Base-by-base conservation (phyloP, 148 eudicot genomes). In the Drosera capensis region DNA sequence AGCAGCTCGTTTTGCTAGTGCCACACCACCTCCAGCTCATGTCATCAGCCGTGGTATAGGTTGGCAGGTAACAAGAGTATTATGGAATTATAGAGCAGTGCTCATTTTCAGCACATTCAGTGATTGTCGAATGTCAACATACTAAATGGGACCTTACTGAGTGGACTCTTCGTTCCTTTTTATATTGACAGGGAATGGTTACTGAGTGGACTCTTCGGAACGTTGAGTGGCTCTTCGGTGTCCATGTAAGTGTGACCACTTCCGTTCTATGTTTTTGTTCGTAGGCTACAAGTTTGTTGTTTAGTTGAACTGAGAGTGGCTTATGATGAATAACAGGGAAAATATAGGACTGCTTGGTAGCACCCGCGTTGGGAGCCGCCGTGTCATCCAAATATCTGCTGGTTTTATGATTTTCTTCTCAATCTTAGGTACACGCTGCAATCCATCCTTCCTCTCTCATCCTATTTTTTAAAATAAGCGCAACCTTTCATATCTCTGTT, bases 371-470 rank as follows among this genome's bases (percentile, higher is more conserved):
- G 99, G 99, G 23, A 90, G 99, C 58, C 93, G 99, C 16, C 72
- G 99, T 49, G 94, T 90, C 20, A 64, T 85, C 60, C 99, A 90
- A 66, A 78, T 90, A n/a, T 72, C 99, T 37, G 99, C 99, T 7
- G 94, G 99, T 23, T 90, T 85, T 54, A 90, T 90, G 99, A 90
- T 90, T 49, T 90, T 90, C 73, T 90, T 90, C 73, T 81, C 99
- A 1, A 68, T 90, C 5, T 58, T 90, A 70, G 97, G 96, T 86
- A 22, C n/a, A n/a, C n/a, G n/a, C n/a, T n/a, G n/a, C n/a, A n/a
- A n/a, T n/a, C n/a, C n/a, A n/a, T n/a, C n/a, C n/a, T n/a, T n/a
- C n/a, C n/a, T n/a, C n/a, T n/a, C n/a, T n/a, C n/a, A n/a, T n/a
- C n/a, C n/a, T n/a, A n/a, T n/a, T n/a, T n/a, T n/a, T n/a, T n/a